Base-by-base conservation (phyloP, 2,329 filamentous ascomycete species). In the Ophiostoma perfectum region DNA sequence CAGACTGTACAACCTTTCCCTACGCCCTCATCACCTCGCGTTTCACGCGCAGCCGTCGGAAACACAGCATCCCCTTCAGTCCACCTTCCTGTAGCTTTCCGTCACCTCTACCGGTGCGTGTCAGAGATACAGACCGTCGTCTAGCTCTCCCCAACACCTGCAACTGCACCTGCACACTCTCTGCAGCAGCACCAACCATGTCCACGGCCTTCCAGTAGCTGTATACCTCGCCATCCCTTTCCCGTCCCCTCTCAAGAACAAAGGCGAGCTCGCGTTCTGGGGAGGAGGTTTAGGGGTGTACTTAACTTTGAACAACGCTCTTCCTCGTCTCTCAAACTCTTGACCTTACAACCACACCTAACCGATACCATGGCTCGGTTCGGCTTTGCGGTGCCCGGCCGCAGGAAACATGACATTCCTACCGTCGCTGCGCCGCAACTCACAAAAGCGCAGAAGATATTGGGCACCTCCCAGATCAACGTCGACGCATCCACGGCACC, bases 401-500 rank as follows among this genome's bases (percentile, higher is more conserved):
- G 82, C 70, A 80, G 76, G 69, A 84, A 82, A 74, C 76, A 77
- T 47, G 65, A 77, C 9, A 75, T 72, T 47, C 73, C 73, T 39
- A 73, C 73, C 42, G 73, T 73, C 16, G 72, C 76, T 8, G 74
- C 76, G n/a, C 76, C 77, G 47, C 78, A 80, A 2, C 76, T 82
- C 72, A 82, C 80, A 69, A 85, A 85, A 73, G 83, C 81, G 1
- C 82, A 84, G 72, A 82, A 80, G 72, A 78, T 85, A 16, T 74
- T 85, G 52, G 83, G 83, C 38, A 79, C 80, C 4, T 77, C 79
- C 39, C 79, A 80, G 5, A 76, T 83, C 72, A 81, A 76, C 71
- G 76, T 80, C 70, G 80, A 82, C 70, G 74, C 78, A 8, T 72
- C 75, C 4, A 71, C 70, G 27, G 8, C n/a, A 5, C 39, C 63